Percentiles rank a stretch among this genome's conserved stretches.
Conservation (phyloP, 768 basidiomycete species). For the Termitomyces sp. region DNA sequence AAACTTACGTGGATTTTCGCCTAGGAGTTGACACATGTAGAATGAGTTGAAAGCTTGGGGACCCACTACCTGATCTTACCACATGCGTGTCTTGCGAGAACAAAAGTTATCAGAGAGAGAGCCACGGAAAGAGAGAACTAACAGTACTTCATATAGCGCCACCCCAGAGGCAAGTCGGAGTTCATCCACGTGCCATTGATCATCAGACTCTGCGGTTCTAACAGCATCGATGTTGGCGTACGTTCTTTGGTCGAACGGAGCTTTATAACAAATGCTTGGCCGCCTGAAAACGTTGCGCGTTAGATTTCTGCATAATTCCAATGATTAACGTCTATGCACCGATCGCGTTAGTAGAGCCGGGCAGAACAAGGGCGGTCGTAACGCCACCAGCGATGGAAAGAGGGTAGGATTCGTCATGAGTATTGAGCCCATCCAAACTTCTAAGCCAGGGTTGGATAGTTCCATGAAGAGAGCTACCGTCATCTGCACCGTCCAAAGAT, state of each 20-base stretch:
- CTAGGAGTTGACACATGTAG: slow-evolving; percentile 20
- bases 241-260: slow-evolving; percentile 67
- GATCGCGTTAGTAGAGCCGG: slow-evolving; percentile 66
- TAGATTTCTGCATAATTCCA: background rate
- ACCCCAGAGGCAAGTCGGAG: slow-evolving; percentile 43
- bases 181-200: slow-evolving; percentile 42
- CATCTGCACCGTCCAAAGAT: slow-evolving; percentile 41
- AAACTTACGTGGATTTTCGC: slow-evolving; percentile 51
- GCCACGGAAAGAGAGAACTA: background rate
- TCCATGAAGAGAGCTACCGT: slow-evolving; percentile 50
- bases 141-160: slow-evolving; percentile 74
- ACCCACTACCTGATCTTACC: slow-evolving; percentile 30
- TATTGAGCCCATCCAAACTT: slow-evolving; percentile 75
- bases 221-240: slow-evolving; percentile 65
- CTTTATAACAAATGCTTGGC: slow-evolving; percentile 77
- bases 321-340: slow-evolving; percentile 29
- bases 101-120: background rate
- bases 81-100: slow-evolving; percentile 44
- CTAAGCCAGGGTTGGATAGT: slow-evolving; percentile 58
- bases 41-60: background rate
- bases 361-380: slow-evolving; percentile 71
- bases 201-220: slow-evolving; percentile 64
- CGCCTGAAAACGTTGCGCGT: slow-evolving; percentile 35
- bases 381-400: slow-evolving; percentile 76
- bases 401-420: slow-evolving; percentile 68